Base-by-base conservation (phyloP, 2,329 filamentous ascomycete species). In the Xylariaceae sp. region DNA sequence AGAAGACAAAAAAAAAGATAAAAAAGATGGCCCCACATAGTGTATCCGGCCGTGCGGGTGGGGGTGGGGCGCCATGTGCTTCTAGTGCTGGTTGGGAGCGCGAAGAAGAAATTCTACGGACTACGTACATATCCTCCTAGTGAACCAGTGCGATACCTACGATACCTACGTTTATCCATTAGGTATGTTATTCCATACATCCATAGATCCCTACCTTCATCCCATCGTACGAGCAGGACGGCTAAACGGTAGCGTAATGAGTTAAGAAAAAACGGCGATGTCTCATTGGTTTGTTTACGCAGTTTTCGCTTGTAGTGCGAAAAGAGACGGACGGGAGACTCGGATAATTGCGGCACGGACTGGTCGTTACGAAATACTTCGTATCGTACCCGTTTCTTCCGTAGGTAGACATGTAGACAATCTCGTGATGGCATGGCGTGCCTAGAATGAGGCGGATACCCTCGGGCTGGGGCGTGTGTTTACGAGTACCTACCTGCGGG, bases 31-130 rank as follows among this genome's bases (percentile, higher is more conserved):
- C 41, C 41, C 41, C 49, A 45, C 41, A 45, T 45, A 45, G 41
- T 45, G 56, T 58, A 53, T 58, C 56, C 51, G 41, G 47, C 41
- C 49, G 30, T 17, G 44, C 56, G 56, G 56, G 56, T 58, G 39
- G 9, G 39, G 53, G 56, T 58, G 56, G 56, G 56, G 56, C 53
- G 56, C 56, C 61, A 63, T 61, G 61, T 63, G 61, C 58, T 57
- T 53, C 48, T 52, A 35, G 30, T 41, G 44, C 17, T 53, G 9
- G 37, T 7, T 41, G 3, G 11, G 37, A 39, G 10, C 6, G 10
- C 6, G 11, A 41, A 41, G 11, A 5, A 41, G 11, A 41, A 13
- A 41, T 13, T 10, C 37, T 13, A 41, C 8, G 11, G 11, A 41
- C 37, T 41, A 10, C 11, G 9, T 10, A 10, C 11, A 2, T 10